Percentiles rank a stretch among this genome's conserved stretches.
Evolutionary conservation across 2,329 filamentous ascomycete species (phyloP).

Genomic region (Verruconis gallopava): DNA sequence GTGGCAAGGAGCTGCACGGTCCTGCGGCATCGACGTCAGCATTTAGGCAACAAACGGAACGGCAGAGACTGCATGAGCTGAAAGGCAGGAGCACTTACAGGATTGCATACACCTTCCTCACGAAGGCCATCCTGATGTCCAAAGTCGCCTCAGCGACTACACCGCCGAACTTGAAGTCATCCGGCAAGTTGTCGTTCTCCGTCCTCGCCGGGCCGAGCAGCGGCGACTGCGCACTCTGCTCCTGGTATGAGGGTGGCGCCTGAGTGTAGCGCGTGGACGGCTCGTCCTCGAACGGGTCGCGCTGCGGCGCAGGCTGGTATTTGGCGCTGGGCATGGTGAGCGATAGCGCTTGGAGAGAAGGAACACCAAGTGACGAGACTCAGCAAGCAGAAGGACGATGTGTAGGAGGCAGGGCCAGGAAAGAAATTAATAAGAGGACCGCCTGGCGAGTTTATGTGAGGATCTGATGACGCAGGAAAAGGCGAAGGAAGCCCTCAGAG

Average conservation of each 20-base stretch:
- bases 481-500: too few species aligned
- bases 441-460: too few species aligned
- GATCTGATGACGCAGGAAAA: too few species aligned
- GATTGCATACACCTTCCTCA: conserved; percentile 96
- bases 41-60: background rate
- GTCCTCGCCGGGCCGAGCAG: conserved; percentile 55
- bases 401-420: too few species aligned
- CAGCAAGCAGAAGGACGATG: too few species aligned
- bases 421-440: too few species aligned
- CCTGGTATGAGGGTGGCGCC: conserved; percentile 72
- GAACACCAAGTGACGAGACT: too few species aligned
- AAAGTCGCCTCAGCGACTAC: conserved; percentile 86
- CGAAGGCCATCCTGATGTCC: conserved; percentile 92
- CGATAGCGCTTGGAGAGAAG: too few species aligned
- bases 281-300: conserved; percentile 66
- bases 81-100: conserved; percentile 41
- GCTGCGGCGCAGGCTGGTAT: conserved; percentile 71
- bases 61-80: background rate
- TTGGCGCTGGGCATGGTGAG: conserved; percentile 65
- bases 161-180: conserved; percentile 98
- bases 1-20: conserved; percentile 89
- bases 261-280: conserved; percentile 47
- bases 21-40: conserved; percentile 21
- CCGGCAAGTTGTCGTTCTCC: conserved; percentile 83
- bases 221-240: conserved; percentile 38